Evolutionary conservation across 2,329 filamentous ascomycete species (phyloP), one percentile per base, ranked within the genome.

Genomic region (Coniella vitis): DNA sequence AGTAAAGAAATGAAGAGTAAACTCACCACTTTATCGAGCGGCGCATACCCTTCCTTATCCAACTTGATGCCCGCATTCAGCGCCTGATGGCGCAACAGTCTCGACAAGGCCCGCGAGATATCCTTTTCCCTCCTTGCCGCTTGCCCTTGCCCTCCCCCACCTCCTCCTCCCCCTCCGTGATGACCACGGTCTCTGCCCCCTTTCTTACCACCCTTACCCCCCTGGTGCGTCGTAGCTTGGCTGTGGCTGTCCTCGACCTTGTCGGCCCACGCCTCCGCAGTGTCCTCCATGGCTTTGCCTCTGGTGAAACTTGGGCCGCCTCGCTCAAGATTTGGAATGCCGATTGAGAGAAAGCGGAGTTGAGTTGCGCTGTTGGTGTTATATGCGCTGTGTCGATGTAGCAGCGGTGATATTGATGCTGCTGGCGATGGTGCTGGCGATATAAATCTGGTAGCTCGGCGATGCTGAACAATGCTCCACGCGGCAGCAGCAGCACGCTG

Each of bases 31-130:
- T 68, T 64, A 55, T 80, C 74, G 49, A 84, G 62, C 38, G 70
- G 66, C 37, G 79, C 81, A 60, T 70, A 84, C 0, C 82, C 82
- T 59, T 81, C 78, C 1, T 57, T 64, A 58, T 84, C 79, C 7
- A 84, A 70, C 57, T 63, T 57, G 40, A 84, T 70, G 4, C 79
- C 79, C 17, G 75, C 79, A 35, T 72, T 74, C 44, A 66, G 65
- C 8, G 78, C 78, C 65, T 79, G 76, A 54, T 82, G 78, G 29
- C 78, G 63, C 51, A 82, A 61, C 41, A 82, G 64, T 54, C 61
- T 67, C 14, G 76, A 80, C 38, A 82, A 63, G 10, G 76, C 75
- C 56, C 70, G 75, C 7, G 76, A 80, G 38, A 81, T 63, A 48
- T 69, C 66, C 17, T 74, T 65, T 17, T 75, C 69, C n/a, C 76